Evolutionary conservation across 2,329 filamentous ascomycete genomes (phyloP).

Genomic region (Fusarium sp.): DNA sequence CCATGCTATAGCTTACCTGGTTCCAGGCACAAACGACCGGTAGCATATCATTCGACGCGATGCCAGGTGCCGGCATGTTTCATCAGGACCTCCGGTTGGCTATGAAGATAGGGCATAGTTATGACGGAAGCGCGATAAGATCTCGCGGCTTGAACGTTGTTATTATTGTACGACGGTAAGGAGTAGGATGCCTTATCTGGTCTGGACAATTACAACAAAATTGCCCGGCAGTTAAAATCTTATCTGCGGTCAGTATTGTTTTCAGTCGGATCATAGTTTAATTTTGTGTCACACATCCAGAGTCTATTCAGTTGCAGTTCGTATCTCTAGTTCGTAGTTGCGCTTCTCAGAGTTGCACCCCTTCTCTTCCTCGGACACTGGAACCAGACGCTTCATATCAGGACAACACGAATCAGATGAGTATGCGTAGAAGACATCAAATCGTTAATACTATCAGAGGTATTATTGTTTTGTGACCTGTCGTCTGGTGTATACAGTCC

Average conservation of each 20-base stretch:
- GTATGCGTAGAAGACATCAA: too few relatives aligned
- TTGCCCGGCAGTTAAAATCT: not conserved
- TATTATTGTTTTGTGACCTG: too few relatives aligned
- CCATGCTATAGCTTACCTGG: not conserved
- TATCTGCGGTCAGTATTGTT: not conserved
- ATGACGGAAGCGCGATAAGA: not conserved
- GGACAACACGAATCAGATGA: not conserved
- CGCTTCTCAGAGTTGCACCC: not conserved
- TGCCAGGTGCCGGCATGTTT: not conserved
- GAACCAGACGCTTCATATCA: not conserved
- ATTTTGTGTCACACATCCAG: too few relatives aligned
- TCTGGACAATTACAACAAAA: not conserved
- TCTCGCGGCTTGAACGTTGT: not conserved
- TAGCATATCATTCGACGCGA: not conserved
- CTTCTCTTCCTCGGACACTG: not conserved
- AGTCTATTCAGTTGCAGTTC: not conserved
- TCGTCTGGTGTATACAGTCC: too few relatives aligned
- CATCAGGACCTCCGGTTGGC: not conserved
- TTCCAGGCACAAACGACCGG: not conserved
- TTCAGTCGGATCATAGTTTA: not conserved
- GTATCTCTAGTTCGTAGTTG: not conserved
- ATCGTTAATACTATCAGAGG: not conserved
- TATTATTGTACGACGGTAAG: not conserved
- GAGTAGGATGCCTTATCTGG: not conserved
- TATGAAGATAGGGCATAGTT: not conserved